Evolutionary conservation across 495 filamentous ascomycete genomes (phyloP).

Genomic region (Tuber microsphaerosporum): DNA sequence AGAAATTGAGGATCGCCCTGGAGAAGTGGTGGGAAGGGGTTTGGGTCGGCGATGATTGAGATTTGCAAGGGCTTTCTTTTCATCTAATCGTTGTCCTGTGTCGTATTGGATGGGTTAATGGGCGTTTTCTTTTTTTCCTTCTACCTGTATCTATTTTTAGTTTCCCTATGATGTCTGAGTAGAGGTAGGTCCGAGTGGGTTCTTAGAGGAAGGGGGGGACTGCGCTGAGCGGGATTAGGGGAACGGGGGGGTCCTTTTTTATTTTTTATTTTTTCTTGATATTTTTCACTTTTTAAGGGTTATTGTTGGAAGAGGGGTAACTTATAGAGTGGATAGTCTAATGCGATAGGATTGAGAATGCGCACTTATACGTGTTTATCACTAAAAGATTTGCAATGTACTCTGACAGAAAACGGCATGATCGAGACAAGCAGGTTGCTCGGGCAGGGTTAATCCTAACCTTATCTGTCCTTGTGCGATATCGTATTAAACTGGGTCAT

Average conservation of each 20-base stretch:
- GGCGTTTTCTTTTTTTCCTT: constrained; percentile 10
- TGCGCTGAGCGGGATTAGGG: not conserved
- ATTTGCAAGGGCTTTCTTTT: not conserved
- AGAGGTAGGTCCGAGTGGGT: not conserved
- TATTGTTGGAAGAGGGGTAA: not conserved
- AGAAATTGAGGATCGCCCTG: constrained; percentile 36
- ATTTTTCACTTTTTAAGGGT: not conserved
- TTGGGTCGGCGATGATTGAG: constrained; percentile 20
- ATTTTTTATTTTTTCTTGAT: not conserved
- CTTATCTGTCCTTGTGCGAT: not conserved
- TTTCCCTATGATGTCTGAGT: not conserved
- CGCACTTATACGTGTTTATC: not conserved
- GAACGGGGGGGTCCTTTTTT: not conserved
- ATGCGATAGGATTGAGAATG: not conserved
- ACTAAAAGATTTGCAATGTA: not conserved
- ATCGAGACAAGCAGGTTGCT: not conserved
- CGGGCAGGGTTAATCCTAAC: not conserved
- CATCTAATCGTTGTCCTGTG: not conserved
- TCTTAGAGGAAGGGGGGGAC: not conserved
- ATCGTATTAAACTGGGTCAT: not conserved
- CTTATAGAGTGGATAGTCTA: not conserved
- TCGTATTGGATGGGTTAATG: constrained; percentile 6
- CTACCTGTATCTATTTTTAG: not conserved
- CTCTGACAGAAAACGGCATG: not conserved
- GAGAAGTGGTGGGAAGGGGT: constrained; percentile 38